Base-by-base conservation (phyloP, 2,329 filamentous ascomycete genomes). In the Alternaria ethzedia region DNA sequence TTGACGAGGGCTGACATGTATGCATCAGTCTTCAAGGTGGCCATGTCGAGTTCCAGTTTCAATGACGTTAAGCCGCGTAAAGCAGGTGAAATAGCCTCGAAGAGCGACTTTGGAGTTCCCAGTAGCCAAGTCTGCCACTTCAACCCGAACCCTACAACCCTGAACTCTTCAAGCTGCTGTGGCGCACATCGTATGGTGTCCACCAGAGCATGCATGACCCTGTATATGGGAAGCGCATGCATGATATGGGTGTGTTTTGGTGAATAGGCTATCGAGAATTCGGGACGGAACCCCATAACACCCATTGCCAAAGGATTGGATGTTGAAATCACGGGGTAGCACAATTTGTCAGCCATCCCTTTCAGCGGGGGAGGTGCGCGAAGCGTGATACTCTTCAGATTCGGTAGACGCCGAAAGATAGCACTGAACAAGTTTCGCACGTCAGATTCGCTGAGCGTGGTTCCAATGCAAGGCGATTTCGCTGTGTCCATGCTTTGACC, bases 31-130 rank as follows among this genome's bases (percentile, higher is more conserved):
- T 12, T 17, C 12, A 17, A 5, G 11, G 59, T 41, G 3, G 32
- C 54, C 54, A 66, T 28, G 9, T 66, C 57, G 11, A 66, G 23
- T 25, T 61, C 23, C 12, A 66, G 36, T 12, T 61, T 44, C 21
- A 66, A 21, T 3, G 17, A 54, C 7, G 41, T 59, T 13, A 66
- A n/a, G 15, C 11, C n/a, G 15, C 17, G 45, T 11, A 61, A 3
- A n/a, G 28, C 21, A 15, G 41, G 41, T 10, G 26, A 7, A 15
- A 64, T 25, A 10, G 41, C 13, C 2, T 25, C 6, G 17, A 64
- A 30, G 9, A 57, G 21, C 17, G 23, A 13, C 5, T 30, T 20
- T 23, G 54, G 17, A 23, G 13, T 17, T 9, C 9, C 17, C 5
- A 41, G 23, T 20, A 61, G 30, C 2, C 4, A 12, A 15, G 55